Evolutionary conservation across 768 basidiomycete species (phyloP).

Genomic region (Boletus patriciae): DNA sequence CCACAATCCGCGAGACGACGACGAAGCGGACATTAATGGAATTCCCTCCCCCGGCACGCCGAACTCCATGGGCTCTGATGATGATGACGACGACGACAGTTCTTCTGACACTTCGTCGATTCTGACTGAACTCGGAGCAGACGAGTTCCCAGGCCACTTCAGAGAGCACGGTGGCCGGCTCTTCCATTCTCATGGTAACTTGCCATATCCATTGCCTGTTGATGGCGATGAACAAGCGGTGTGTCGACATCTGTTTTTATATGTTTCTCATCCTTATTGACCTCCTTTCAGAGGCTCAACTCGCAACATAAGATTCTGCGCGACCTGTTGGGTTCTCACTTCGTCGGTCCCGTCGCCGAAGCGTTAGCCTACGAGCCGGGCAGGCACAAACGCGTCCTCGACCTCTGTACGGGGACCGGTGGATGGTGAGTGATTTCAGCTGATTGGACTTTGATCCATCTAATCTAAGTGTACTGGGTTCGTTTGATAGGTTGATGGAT

Average conservation of each 20-base stretch:
- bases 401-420: constrained; percentile 77
- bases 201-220: constrained; percentile 72
- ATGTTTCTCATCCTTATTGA: not conserved
- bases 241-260: constrained; percentile 19
- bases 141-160: constrained; percentile 65
- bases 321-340: constrained; percentile 54
- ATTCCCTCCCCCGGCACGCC: constrained; percentile 11
- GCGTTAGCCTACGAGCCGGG: constrained; percentile 43
- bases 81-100: constrained; percentile 36
- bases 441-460: constrained; percentile 17
- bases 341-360: constrained; percentile 58
- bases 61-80: constrained; percentile 13
- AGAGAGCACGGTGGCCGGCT: constrained; percentile 56
- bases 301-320: constrained; percentile 49
- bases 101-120: constrained; percentile 44
- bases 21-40: constrained; percentile 9
- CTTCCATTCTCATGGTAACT: constrained; percentile 62
- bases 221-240: constrained; percentile 72
- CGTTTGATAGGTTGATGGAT: constrained; percentile 61
- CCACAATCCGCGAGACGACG: constrained; percentile 23
- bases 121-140: constrained; percentile 46
- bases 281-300: constrained; percentile 48
- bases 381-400: constrained; percentile 56
- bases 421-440: constrained; percentile 52
- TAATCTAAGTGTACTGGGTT: constrained; percentile 14